A percentile compares a stretch with the other conserved stretches of the same genome.
These are phyloP conservation scores for Elaeis oleifera DNA, from an alignment of 202 grass and related monocot genomes.

Conservation along the genomic window DNA sequence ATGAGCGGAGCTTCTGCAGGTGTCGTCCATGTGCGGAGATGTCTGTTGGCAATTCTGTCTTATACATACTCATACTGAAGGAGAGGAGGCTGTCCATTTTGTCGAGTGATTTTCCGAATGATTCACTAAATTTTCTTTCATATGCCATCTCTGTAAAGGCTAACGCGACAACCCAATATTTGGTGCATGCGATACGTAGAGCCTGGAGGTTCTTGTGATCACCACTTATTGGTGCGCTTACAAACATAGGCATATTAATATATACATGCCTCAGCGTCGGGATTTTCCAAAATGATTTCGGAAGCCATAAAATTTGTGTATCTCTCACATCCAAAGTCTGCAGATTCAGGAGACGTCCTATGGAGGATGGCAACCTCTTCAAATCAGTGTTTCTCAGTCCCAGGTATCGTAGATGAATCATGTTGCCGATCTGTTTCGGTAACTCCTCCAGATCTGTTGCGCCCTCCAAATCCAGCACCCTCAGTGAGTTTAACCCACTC, in stretches of 20 bases:
- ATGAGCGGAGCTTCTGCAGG: too few relatives aligned
- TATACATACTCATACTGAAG: neutral
- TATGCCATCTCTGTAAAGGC: neutral
- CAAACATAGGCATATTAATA: neutral
- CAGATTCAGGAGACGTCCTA: slow-evolving; percentile 16
- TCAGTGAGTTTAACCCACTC: slow-evolving; percentile 14
- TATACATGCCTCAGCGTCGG: slow-evolving; percentile 18
- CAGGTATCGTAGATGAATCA: slow-evolving; percentile 24
- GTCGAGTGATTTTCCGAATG: neutral
- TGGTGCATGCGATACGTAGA: neutral
- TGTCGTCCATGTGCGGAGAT: too few relatives aligned
- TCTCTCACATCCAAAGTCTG: slow-evolving; percentile 17
- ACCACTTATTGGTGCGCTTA: slow-evolving; percentile 2
- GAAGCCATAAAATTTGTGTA: neutral
- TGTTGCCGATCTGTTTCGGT: neutral
- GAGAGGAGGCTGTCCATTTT: too few relatives aligned
- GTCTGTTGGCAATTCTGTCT: too few relatives aligned
- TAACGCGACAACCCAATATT: too few relatives aligned
- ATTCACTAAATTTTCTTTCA: neutral
- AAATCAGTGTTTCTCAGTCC: neutral
- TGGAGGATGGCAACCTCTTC: slow-evolving; percentile 5
- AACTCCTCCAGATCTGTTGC: neutral
- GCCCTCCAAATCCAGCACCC: slow-evolving; percentile 6
- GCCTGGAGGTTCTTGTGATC: slow-evolving; percentile 1
- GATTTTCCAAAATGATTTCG: slow-evolving; percentile 20